Percentiles rank a stretch among this genome's conserved stretches.
These are phyloP conservation scores for Pseudomonodictys pantanalensis DNA, from an alignment of 495 filamentous ascomycete species.

Conservation along the genomic window DNA sequence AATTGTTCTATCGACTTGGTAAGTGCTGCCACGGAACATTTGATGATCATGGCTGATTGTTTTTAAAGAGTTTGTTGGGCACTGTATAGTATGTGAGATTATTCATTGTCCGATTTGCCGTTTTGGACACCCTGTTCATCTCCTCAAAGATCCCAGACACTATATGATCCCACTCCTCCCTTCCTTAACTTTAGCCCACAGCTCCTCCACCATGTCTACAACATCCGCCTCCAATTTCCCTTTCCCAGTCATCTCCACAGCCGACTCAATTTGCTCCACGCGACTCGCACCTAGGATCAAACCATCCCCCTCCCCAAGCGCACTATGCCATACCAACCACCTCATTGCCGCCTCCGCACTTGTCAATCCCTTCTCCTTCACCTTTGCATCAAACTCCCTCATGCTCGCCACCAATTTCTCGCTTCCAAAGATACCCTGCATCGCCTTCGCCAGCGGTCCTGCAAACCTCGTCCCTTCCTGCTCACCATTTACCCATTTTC, in stretches of 20 bases:
- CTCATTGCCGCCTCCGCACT: slow-evolving; percentile 38
- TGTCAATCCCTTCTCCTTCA: slow-evolving; percentile 28
- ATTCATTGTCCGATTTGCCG: too few relatives aligned
- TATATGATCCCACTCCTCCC: slow-evolving; percentile 4
- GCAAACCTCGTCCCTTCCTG: slow-evolving; percentile 12
- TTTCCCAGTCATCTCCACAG: slow-evolving; percentile 33
- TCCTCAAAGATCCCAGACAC: too few relatives aligned
- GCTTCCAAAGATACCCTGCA: slow-evolving; percentile 3
- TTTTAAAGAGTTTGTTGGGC: too few relatives aligned
- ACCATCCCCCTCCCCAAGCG: slow-evolving; percentile 37
- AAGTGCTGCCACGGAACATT: too few relatives aligned
- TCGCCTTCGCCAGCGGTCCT: not conserved
- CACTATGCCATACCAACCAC: slow-evolving; percentile 42
- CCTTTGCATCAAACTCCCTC: slow-evolving; percentile 2
- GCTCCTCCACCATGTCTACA: slow-evolving; percentile 10
- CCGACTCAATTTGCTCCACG: slow-evolving; percentile 36
- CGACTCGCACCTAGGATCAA: slow-evolving; percentile 43
- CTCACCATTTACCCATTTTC: not conserved
- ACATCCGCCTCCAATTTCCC: slow-evolving; percentile 21
- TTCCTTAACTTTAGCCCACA: slow-evolving; percentile 22
- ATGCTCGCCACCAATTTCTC: slow-evolving; percentile 9
- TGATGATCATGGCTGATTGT: too few relatives aligned
- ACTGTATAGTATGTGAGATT: too few relatives aligned
- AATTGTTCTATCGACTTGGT: slow-evolving; percentile 7
- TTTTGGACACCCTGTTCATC: too few relatives aligned